Percentiles rank a stretch among this genome's conserved stretches.
Conservation (phyloP, 2,329 filamentous ascomycete genomes). For the Phoma herbarum region DNA sequence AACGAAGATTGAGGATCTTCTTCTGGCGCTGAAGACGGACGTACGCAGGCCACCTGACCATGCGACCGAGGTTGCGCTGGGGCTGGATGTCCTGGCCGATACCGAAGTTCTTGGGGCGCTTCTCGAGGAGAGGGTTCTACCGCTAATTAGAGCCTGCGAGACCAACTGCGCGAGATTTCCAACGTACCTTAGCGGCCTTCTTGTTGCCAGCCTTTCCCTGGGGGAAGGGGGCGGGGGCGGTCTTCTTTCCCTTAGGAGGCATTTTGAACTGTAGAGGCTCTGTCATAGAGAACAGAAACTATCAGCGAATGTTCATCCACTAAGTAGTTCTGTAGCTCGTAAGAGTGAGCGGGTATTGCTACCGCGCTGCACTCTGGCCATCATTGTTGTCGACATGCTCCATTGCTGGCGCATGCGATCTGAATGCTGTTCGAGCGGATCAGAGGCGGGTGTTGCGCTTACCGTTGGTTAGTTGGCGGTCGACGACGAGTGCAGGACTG, state of each 20-base stretch:
- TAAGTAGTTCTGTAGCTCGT: constrained; percentile 61
- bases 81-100: constrained; percentile 90
- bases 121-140: constrained; percentile 99
- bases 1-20: constrained; percentile 97
- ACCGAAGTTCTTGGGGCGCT: constrained; percentile 95
- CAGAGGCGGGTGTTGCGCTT: constrained; percentile 45
- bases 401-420: constrained; percentile 43
- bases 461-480: constrained; percentile 49
- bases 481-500: constrained; percentile 46
- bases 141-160: constrained; percentile 31
- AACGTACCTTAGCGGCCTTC: constrained; percentile 94
- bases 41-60: constrained; percentile 98
- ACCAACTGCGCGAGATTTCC: not conserved
- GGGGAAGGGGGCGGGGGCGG: constrained; percentile 80
- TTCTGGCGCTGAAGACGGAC: constrained; percentile 94
- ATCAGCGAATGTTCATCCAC: constrained; percentile 86
- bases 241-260: constrained; percentile 94
- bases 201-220: constrained; percentile 81
- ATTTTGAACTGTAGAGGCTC: constrained; percentile 70
- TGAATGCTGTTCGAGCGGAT: constrained; percentile 44
- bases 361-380: constrained; percentile 51
- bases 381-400: constrained; percentile 47
- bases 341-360: constrained; percentile 51
- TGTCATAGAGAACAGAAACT: constrained; percentile 99
- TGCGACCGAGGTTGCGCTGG: constrained; percentile 76